Evolutionary conservation across 805 yeast species (phyloP).

Genomic region (Zygotorulaspora danielsina): DNA sequence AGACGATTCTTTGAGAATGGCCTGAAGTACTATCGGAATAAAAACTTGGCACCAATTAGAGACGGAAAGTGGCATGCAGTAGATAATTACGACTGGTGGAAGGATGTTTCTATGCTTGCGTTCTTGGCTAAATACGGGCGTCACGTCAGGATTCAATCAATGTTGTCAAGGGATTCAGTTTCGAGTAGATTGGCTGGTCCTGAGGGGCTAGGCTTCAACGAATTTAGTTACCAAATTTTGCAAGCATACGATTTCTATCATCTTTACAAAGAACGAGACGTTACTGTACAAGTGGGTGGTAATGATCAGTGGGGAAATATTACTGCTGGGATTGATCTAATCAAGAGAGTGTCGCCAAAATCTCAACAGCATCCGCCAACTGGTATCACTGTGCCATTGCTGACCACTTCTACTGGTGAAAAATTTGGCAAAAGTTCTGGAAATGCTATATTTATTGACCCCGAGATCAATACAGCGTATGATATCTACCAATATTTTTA

Average conservation of each 20-base stretch:
- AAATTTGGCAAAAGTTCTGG: conserved; percentile 98
- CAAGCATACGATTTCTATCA: conserved; percentile 95
- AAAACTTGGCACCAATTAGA: conserved; percentile 25
- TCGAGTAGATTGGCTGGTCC: conserved; percentile 65
- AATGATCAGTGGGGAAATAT: conserved; percentile 98
- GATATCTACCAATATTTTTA: conserved; percentile 82
- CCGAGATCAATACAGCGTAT: conserved; percentile 69
- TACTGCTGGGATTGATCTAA: conserved; percentile 90
- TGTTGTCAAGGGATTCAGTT: conserved; percentile 87
- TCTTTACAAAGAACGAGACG: conserved; percentile 53
- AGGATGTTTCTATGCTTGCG: conserved; percentile 64
- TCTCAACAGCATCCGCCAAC: conserved; percentile 39
- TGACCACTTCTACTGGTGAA: conserved; percentile 84
- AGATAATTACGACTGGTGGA: conserved; percentile 87
- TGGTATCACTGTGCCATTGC: conserved; percentile 85
- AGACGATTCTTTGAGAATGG: conserved; percentile 57
- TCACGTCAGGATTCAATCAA: conserved; percentile 73
- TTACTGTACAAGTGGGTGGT: conserved; percentile 85
- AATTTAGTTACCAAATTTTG: conserved; percentile 85
- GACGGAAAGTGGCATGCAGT: conserved; percentile 43
- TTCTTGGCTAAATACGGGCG: conserved; percentile 75
- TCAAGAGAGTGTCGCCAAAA: conserved; percentile 49
- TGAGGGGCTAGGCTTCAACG: conserved; percentile 86
- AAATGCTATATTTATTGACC: conserved; percentile 85
- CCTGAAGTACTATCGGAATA: conserved; percentile 50